A percentile compares a stretch with the other conserved stretches of the same genome.
Conservation (phyloP, 2,329 filamentous ascomycete species). For the Xylaria sp. region DNA sequence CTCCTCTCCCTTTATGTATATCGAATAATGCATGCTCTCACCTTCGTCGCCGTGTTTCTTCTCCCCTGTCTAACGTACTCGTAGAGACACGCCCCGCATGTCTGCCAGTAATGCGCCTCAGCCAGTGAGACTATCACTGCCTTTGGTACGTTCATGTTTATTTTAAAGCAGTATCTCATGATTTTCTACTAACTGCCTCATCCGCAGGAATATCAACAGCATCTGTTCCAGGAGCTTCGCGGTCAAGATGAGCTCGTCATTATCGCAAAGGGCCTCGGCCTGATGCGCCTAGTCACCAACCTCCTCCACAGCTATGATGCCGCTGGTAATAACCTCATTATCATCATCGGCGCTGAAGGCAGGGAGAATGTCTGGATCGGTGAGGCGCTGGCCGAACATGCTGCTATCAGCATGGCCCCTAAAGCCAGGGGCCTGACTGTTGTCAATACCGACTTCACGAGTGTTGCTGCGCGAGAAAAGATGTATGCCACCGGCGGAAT, state of each 20-base stretch:
- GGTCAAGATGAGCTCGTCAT: slow-evolving; percentile 90
- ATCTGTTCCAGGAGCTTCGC: slow-evolving; percentile 85
- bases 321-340: slow-evolving; percentile 84
- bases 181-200: slow-evolving; percentile 1
- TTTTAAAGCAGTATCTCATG: background rate
- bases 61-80: slow-evolving; percentile 10
- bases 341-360: slow-evolving; percentile 84
- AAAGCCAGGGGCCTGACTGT: slow-evolving; percentile 80
- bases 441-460: slow-evolving; percentile 92
- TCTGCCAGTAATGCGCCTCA: slow-evolving; percentile 51
- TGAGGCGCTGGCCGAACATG: slow-evolving; percentile 91
- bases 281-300: slow-evolving; percentile 90
- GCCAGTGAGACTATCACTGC: slow-evolving; percentile 76
- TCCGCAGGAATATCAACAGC: slow-evolving; percentile 78
- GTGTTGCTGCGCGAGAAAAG: slow-evolving; percentile 79
- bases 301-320: slow-evolving; percentile 95
- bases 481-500: slow-evolving; percentile 87
- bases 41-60: slow-evolving; percentile 14
- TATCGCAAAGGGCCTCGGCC: slow-evolving; percentile 83
- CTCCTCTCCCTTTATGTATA: background rate
- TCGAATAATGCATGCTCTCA: slow-evolving; percentile 25
- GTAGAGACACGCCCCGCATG: slow-evolving; percentile 39
- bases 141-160: slow-evolving; percentile 48
- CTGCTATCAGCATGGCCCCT: slow-evolving; percentile 77
- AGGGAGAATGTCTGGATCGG: slow-evolving; percentile 96